These are phyloP conservation scores for Trichosporon coremiiforme DNA, from an alignment of 1,284 basidiomycete genomes.

Conservation along the genomic window DNA sequence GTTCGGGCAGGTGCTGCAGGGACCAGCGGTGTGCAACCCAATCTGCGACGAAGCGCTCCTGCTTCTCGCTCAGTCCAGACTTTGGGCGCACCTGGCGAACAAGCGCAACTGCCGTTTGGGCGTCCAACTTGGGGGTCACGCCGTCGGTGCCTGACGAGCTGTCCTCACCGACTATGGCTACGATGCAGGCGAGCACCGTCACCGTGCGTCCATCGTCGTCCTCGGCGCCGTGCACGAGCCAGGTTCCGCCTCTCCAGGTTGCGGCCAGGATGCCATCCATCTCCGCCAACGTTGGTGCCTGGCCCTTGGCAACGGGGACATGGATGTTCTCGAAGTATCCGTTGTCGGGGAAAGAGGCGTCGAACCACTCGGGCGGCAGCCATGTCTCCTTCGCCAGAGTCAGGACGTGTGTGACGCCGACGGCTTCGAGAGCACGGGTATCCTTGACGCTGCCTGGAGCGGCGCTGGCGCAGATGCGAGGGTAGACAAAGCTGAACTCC, in stretches of 20 bases:
- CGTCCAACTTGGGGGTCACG: background rate
- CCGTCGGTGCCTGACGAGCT: background rate
- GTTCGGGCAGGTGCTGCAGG: background rate
- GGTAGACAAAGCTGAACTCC: background rate
- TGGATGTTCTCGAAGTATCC: background rate
- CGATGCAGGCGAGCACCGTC: background rate
- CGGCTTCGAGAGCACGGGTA: background rate
- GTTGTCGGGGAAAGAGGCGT: background rate
- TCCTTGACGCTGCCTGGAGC: background rate
- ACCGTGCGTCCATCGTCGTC: too few species aligned
- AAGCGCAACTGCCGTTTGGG: background rate
- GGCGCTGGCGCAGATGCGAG: background rate
- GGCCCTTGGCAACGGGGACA: background rate
- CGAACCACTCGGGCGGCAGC: background rate
- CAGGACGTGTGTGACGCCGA: background rate
- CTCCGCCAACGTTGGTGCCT: background rate
- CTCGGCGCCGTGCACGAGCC: background rate
- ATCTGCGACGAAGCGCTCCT: background rate
- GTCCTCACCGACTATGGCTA: background rate
- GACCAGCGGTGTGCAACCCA: background rate
- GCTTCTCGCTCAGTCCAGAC: background rate
- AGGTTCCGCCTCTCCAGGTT: background rate
- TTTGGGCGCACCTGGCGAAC: background rate
- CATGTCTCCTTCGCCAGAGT: background rate
- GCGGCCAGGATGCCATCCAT: background rate